Conservation (phyloP, 129 eudicot species). For the Smallanthus sonchifolius region DNA sequence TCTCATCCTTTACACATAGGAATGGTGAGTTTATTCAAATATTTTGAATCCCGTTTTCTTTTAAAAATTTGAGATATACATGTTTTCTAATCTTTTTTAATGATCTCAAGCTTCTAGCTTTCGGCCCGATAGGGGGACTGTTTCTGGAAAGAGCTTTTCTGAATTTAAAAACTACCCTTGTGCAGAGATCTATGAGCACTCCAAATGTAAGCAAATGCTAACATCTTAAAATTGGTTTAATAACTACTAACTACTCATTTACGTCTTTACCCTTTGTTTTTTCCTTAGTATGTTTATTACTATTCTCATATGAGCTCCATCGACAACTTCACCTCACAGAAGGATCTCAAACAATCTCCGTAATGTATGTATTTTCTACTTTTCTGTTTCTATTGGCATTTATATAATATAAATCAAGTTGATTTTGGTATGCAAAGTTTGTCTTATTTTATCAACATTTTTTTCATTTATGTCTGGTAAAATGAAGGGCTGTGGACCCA, state of each 20-base stretch:
- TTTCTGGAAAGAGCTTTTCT: conserved; percentile 51
- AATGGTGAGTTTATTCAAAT: conserved; percentile 47
- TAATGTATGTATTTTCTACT: conserved; percentile 44
- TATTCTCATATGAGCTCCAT: conserved; percentile 83
- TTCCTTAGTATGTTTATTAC: conserved; percentile 57
- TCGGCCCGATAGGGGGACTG: conserved; percentile 44
- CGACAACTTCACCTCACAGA: conserved; percentile 44
- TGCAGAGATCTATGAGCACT: conserved; percentile 58
- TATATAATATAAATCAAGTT: background rate
- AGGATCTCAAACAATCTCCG: conserved; percentile 53
- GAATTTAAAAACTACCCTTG: conserved; percentile 50
- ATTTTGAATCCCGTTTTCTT: background rate
- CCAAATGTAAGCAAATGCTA: conserved; percentile 55
- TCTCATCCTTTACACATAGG: conserved; percentile 89
- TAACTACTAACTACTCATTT: background rate
- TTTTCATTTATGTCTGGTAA: background rate
- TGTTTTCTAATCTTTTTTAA: background rate
- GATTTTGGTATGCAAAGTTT: background rate
- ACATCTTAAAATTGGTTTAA: background rate
- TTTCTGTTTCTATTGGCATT: background rate
- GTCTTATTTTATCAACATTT: background rate
- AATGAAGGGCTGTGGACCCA: conserved; percentile 77
- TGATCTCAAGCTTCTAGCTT: conserved; percentile 44
- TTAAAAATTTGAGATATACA: background rate
- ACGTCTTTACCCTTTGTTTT: conserved; percentile 7